Base-by-base conservation (phyloP, 2,329 filamentous ascomycete species). In the Cladosporium sp. region DNA sequence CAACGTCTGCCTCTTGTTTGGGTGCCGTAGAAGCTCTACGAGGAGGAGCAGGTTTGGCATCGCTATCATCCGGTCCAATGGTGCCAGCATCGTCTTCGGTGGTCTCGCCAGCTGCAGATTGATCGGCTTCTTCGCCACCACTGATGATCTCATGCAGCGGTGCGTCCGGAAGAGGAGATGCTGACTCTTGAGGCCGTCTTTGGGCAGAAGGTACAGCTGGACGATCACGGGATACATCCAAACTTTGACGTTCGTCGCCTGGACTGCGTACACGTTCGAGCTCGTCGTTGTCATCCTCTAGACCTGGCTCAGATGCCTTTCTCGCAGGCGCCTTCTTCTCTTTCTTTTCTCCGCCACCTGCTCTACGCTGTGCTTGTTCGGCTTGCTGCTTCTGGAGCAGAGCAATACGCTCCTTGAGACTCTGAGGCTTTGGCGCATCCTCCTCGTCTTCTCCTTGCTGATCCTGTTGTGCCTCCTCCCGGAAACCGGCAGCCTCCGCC, bases 401-500 rank as follows among this genome's bases (percentile, higher is more conserved):
- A 32, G 95, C 95, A 80, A 99, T 97, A 68, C 95, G 87, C 78
- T 99, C 95, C 79, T 98, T 99, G 68, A 99, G 79, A 71, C 92
- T 97, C 65, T 92, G 91, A 28, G 93, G 92, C 79, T 98, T 97
- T 1, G 94, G 93, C 73, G 92, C 88, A 52, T 96, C 92, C 65
- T 95, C 92, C 4, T 82, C 87, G 18, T 84, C 87, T 51, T 83
- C 85, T 4, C 83, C 79, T 60, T 81, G 83, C 7, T 84, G 79
- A 21, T 79, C 77, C 41, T 76, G 70, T 76, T 38, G 83, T 79
- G 67, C 28, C 24, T 74, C 73, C 14, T 65, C 70, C 15, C 71
- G 71, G 41, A 92, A 80, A 0, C 89, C 89, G n/a, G 88, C 88
- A 69, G 82, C 88, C 72, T 91, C 90, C 7, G 90, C 89, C 71